A percentile compares a stretch with the other conserved stretches of the same genome.
phyloP scores from a whole-genome alignment of 108 stramenopile genomes.

The Ochromonas danica region DNA sequence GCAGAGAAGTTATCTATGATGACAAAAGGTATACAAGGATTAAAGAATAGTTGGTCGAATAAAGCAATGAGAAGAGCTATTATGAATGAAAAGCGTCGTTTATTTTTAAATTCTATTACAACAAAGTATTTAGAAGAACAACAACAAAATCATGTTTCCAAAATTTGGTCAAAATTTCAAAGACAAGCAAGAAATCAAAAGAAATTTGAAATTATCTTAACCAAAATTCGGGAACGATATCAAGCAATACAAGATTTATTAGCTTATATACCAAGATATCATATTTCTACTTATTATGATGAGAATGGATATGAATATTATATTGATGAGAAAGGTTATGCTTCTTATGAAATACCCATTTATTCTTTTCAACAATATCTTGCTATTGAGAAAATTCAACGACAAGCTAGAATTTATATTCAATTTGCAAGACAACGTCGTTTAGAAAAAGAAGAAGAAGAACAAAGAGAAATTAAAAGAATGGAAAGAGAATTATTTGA shows the following conservation, averaged over 20 bases:
- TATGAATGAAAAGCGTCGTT: neutral
- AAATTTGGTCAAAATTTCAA: conserved; percentile 1
- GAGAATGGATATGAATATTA: neutral
- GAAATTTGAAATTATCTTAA: neutral
- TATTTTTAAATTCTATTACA: neutral
- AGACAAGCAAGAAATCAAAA: neutral
- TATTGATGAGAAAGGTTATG: neutral
- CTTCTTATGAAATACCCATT: neutral
- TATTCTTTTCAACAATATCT: neutral
- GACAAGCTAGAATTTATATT: neutral
- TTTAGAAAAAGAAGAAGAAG: conserved; percentile 1
- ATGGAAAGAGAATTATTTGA: neutral
- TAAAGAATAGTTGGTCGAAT: neutral
- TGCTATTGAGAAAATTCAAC: neutral
- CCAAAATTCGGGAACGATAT: neutral
- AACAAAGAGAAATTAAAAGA: neutral
- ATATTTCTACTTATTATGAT: neutral
- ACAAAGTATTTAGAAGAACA: neutral
- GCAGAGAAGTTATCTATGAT: neutral
- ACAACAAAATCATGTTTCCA: neutral
- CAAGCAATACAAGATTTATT: neutral
- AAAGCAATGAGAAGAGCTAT: conserved; percentile 9
- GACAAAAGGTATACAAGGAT: neutral
- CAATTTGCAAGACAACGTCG: neutral
- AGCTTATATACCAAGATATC: neutral